Conservation (phyloP, 169 alveolate genomes). For the Eimeria mitis region DNA sequence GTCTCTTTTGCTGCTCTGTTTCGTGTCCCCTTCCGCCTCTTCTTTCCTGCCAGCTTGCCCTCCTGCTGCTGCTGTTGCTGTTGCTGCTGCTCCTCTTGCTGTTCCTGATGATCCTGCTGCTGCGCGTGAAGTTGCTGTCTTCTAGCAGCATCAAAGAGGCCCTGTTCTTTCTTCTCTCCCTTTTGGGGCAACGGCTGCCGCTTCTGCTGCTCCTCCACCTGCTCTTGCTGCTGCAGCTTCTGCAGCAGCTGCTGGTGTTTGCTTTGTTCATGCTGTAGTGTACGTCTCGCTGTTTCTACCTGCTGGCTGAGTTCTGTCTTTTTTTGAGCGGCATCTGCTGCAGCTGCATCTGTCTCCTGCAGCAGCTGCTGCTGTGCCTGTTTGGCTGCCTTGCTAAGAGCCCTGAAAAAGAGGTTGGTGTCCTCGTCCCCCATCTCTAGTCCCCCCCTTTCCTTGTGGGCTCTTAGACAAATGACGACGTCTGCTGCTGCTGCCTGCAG, state of each 20-base stretch:
- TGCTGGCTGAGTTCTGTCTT: background rate
- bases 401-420: conserved; percentile 14
- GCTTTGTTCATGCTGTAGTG: conserved; percentile 2
- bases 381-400: conserved; percentile 40
- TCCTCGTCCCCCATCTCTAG: conserved; percentile 29
- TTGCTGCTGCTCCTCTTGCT: background rate
- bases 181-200: background rate
- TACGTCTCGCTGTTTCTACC: background rate
- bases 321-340: background rate
- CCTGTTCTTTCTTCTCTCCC: background rate
- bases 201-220: background rate
- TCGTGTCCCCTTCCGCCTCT: conserved; percentile 43
- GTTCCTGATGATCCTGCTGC: background rate
- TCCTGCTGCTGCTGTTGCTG: conserved; percentile 38
- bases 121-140: background rate
- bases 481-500: conserved; percentile 54
- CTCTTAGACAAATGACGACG: conserved; percentile 49
- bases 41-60: background rate
- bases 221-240: conserved; percentile 20
- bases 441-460: background rate
- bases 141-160: background rate
- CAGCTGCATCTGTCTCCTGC: conserved; percentile 30
- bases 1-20: conserved; percentile 35
- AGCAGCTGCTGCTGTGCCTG: background rate
- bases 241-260: conserved; percentile 30